Conservation (phyloP, 768 basidiomycete species). For the Suillus paluster region DNA sequence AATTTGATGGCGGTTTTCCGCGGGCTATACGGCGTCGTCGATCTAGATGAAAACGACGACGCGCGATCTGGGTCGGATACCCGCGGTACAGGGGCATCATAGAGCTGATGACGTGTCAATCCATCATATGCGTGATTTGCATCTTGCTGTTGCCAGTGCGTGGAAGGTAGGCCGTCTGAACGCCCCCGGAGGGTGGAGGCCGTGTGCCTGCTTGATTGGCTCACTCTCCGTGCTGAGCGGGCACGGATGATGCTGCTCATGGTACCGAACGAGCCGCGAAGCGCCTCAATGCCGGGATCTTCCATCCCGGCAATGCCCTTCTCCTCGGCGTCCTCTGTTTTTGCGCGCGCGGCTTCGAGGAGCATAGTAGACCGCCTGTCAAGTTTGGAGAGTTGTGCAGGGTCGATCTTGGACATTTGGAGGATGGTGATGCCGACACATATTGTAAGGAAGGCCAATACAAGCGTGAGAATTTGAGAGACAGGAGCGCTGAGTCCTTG, state of each 20-base stretch:
- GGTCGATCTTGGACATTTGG: slow-evolving; percentile 96
- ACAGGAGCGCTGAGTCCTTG: slow-evolving; percentile 83
- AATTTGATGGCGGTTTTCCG: slow-evolving; percentile 75
- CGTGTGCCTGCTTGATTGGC: slow-evolving; percentile 46
- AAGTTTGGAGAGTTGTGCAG: slow-evolving; percentile 73
- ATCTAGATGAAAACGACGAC: slow-evolving; percentile 28
- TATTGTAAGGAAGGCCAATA: slow-evolving; percentile 91
- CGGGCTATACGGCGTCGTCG: slow-evolving; percentile 33
- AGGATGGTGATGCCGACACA: slow-evolving; percentile 93
- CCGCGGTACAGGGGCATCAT: slow-evolving; percentile 82
- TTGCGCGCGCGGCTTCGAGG: slow-evolving; percentile 78
- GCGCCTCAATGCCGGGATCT: slow-evolving; percentile 91
- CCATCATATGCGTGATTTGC: slow-evolving; percentile 43
- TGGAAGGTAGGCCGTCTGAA: slow-evolving; percentile 25
- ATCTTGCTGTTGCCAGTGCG: slow-evolving; percentile 34
- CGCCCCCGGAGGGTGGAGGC: slow-evolving; percentile 24
- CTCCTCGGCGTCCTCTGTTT: slow-evolving; percentile 68
- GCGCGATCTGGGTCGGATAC: slow-evolving; percentile 46
- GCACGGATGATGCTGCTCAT: slow-evolving; percentile 90
- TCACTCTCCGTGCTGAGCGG: slow-evolving; percentile 55
- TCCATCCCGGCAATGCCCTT: slow-evolving; percentile 63
- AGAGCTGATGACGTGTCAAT: slow-evolving; percentile 81
- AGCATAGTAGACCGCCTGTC: slow-evolving; percentile 91
- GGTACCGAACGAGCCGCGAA: slow-evolving; percentile 90
- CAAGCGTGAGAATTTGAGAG: slow-evolving; percentile 84